Base-by-base conservation (phyloP, 805 yeast species). In the Danielia oregonensis region DNA sequence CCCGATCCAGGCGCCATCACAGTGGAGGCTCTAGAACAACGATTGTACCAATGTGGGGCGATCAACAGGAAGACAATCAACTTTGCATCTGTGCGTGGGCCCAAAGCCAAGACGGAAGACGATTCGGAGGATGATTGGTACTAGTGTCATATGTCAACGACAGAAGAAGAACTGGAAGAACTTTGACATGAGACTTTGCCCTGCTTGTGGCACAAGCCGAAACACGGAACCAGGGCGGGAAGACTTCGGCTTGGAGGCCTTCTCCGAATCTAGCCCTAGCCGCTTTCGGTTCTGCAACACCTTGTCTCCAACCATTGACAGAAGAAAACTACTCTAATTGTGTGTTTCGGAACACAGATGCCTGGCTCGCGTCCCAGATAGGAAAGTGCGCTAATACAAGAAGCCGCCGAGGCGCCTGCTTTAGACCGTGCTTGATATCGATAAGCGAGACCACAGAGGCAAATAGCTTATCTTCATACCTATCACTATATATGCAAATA, bases 11-110 rank as follows among this genome's bases (percentile, higher is more conserved):
- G 69, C 32, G 70, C 65, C 26, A 78, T 81, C 46, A 49, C 65
- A 2, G 46, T 73, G 6, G 70, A 64, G 27, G 49, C 65, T 2
- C 58, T 85, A 40, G 89, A 83, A 49, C 30, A 32, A 6, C 40
- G 26, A 17, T 38, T 54, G 22, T 29, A 43, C n/a, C 29, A 27
- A 24, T 36, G 41, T 32, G 52, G 64, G 0, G 58, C 63, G 7
- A 44, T 71, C 12, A 48, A 51, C 18, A 51, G 63, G 26, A 59
- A 51, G 27, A 63, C 72, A 5, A 51, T 52, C 30, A 57, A 57
- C 26, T 55, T 55, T 15, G 48, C 42, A 25, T 47, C 44, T 22
- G 50, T 43, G 10, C 46, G 38, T 30, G 36, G 30, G 29, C 36
- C 14, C 14, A 29, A 16, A 11, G 24, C 30, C 5, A 49, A 47